Evolutionary conservation across 352 stramenopile genomes (phyloP).

Genomic region (Globisporangium spinosum): DNA sequence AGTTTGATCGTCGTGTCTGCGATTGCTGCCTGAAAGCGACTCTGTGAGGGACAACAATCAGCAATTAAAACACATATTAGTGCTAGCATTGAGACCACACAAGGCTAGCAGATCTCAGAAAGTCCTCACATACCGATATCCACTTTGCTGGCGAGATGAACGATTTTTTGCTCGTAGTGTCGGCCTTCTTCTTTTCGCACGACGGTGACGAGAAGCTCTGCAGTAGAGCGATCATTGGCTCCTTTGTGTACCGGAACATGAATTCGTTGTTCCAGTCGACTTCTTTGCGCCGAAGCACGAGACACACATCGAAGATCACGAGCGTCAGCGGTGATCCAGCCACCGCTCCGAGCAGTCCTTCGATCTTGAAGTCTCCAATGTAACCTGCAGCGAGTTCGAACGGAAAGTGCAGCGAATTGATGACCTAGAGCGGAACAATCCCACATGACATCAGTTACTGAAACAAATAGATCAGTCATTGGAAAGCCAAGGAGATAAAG

Average conservation of each 20-base stretch:
- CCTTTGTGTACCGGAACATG: slow-evolving; percentile 63
- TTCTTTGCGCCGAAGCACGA: slow-evolving; percentile 53
- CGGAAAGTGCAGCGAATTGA: slow-evolving; percentile 64
- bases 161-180: slow-evolving; percentile 10
- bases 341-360: slow-evolving; percentile 57
- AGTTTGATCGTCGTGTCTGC: slow-evolving; percentile 57
- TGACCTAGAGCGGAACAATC: slow-evolving; percentile 24
- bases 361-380: slow-evolving; percentile 60
- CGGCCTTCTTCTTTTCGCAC: slow-evolving; percentile 26
- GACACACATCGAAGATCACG: slow-evolving; percentile 48
- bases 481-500: background rate
- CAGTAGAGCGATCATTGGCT: slow-evolving; percentile 52
- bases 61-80: background rate
- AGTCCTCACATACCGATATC: slow-evolving; percentile 36
- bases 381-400: slow-evolving; percentile 65
- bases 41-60: slow-evolving; percentile 22
- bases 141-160: slow-evolving; percentile 60
- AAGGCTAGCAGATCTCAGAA: background rate
- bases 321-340: slow-evolving; percentile 53
- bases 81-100: background rate
- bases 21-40: slow-evolving; percentile 41
- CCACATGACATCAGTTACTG: background rate
- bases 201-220: slow-evolving; percentile 40
- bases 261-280: slow-evolving; percentile 69
- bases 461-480: background rate